Conservation (phyloP, 169 alveolate species). For the Plasmodium gallinaceum region DNA sequence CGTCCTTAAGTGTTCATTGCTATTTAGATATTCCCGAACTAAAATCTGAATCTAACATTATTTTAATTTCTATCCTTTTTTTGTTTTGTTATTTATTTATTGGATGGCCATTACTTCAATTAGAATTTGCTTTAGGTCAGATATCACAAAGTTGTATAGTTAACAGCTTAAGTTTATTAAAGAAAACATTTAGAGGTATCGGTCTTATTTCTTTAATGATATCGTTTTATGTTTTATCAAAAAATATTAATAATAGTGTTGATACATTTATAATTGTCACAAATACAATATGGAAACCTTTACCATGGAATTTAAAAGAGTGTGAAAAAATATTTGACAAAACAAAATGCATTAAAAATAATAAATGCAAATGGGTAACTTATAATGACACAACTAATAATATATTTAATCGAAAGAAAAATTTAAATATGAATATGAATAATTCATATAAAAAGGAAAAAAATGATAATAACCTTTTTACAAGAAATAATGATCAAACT, state of each 20-base stretch:
- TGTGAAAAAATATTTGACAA: constrained; percentile 25
- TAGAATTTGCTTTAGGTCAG: constrained; percentile 74
- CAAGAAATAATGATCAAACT: not conserved
- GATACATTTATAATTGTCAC: constrained; percentile 15
- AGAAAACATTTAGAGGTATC: constrained; percentile 44
- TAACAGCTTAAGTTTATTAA: constrained; percentile 48
- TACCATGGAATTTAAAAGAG: constrained; percentile 45
- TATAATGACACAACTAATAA: too few species aligned
- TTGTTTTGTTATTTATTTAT: constrained; percentile 45
- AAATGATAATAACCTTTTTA: too few species aligned
- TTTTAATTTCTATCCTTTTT: not conserved
- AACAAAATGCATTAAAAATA: constrained; percentile 8
- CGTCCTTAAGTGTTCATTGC: constrained; percentile 47
- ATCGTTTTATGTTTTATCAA: constrained; percentile 17
- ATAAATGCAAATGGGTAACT: constrained; percentile 47
- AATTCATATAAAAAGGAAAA: not conserved
- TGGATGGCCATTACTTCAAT: constrained; percentile 60
- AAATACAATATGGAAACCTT: constrained; percentile 10
- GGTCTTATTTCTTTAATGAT: constrained; percentile 45
- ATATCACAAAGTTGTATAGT: constrained; percentile 62
- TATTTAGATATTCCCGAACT: constrained; percentile 59
- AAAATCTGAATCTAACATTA: constrained; percentile 24
- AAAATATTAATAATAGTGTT: constrained; percentile 26
- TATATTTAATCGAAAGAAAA: too few species aligned
- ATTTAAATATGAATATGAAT: too few species aligned